Base-by-base conservation (phyloP, 805 yeast genomes). In the Wickerhamomyces bisporus region DNA sequence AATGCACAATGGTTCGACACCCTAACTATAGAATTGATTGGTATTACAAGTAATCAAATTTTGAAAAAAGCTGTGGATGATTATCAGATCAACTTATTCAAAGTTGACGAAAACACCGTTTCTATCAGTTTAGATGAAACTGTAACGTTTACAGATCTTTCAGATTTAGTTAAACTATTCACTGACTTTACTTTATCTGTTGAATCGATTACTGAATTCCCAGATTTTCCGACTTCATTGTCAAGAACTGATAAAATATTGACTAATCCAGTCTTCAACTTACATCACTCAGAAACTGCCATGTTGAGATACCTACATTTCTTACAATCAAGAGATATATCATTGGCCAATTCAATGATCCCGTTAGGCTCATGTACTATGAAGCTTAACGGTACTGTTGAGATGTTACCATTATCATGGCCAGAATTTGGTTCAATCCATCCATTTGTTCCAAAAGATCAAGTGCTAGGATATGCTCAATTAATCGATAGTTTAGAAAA, bases 311-410 rank as follows among this genome's bases (percentile, higher is more conserved):
- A 93, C 65, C 66, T 93, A 52, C 93, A 87, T 57, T 73, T 75
- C 42, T 69, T 93, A 38, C 98, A 93, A 65, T 63, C 76, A 42
- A 87, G 85, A 64, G 98, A 93, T 66, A 69, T 93, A 43, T 91
- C 98, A 0, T 71, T 93, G 42, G 96, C 98, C 10, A 84, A 88
- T 56, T 85, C 97, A 5, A 93, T 93, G 98, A 93, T 93, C 45
- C 94, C 98, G 17, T 73, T 93, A 45, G 98, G 98, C 19, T 86
- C 96, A 7, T 93, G 98, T 70, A 93, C 98, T 15, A 93, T 93
- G 98, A 93, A 93, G 62, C 73, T 93, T 55, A 93, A 93, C 58
- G 83, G 96, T 38, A 91, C 98, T 2, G 94, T 88, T 8, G 91
- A 87, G 58, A 93, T 93, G 98, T 75, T 78, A 45, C 93, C 98